phyloP scores from a whole-genome alignment of 352 stramenopile species.

The Globisporangium splendens region DNA sequence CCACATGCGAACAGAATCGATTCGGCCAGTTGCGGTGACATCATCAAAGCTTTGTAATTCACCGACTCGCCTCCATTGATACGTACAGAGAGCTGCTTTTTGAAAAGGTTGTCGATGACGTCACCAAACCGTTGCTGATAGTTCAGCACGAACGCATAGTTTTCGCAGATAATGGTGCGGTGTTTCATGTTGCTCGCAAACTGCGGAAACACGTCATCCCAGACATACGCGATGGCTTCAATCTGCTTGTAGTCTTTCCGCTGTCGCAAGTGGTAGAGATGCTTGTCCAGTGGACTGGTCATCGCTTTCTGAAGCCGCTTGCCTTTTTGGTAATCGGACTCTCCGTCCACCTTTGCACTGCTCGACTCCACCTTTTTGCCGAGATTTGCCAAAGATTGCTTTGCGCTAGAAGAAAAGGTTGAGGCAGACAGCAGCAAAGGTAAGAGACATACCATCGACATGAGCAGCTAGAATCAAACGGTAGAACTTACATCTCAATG shows the following conservation, averaged over 20 bases:
- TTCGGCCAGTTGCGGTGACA: constrained; percentile 40
- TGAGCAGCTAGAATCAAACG: neutral
- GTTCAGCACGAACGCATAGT: constrained; percentile 52
- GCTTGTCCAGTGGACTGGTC: constrained; percentile 45
- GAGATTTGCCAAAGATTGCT: constrained; percentile 11
- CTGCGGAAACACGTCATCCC: constrained; percentile 49
- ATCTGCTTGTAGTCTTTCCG: constrained; percentile 34
- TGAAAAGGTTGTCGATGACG: constrained; percentile 43
- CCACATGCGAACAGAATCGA: constrained; percentile 51
- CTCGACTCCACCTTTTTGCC: constrained; percentile 3
- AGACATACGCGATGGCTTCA: constrained; percentile 48
- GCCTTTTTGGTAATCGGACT: constrained; percentile 29
- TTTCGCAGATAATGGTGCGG: constrained; percentile 40
- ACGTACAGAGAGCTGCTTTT: constrained; percentile 15
- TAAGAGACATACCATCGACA: neutral
- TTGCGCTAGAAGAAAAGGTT: constrained; percentile 7
- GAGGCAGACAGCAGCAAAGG: neutral
- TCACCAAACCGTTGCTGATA: constrained; percentile 47
- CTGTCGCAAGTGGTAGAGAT: constrained; percentile 32
- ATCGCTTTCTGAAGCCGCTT: constrained; percentile 47
- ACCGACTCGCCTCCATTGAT: neutral
- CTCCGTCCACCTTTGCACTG: constrained; percentile 10
- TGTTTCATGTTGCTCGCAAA: constrained; percentile 39
- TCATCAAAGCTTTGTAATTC: constrained; percentile 17
- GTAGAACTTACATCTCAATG: constrained; percentile 12